A percentile compares a stretch with the other conserved stretches of the same genome.
phyloP scores from a whole-genome alignment of 2,329 filamentous ascomycete species.

The Taxawa tesnikishii region DNA sequence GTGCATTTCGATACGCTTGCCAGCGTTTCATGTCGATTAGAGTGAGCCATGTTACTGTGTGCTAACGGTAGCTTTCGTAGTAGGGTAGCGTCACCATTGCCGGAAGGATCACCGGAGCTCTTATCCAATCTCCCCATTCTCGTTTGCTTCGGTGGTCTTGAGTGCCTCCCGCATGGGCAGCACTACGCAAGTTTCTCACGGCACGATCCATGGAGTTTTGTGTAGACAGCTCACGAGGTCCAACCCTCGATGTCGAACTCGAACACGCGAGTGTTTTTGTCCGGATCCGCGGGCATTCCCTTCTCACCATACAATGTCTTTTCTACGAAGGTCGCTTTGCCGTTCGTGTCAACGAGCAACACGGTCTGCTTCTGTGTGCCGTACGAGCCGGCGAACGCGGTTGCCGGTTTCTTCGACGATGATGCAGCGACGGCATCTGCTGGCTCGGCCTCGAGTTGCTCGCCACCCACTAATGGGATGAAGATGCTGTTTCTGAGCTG shows the following conservation, averaged over 20 bases:
- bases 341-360: constrained; percentile 42
- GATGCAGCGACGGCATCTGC: constrained; percentile 29
- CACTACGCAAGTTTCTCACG: too few relatives aligned
- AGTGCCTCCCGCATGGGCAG: too few relatives aligned
- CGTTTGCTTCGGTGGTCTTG: too few relatives aligned
- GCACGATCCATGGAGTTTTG: too few relatives aligned
- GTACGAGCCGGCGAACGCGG: constrained; percentile 39
- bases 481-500: constrained; percentile 49
- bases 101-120: too few relatives aligned
- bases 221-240: constrained; percentile 16
- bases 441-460: constrained; percentile 25
- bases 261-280: constrained; percentile 31
- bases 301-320: constrained; percentile 46
- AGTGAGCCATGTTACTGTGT: too few relatives aligned
- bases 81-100: too few relatives aligned
- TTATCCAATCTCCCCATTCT: too few relatives aligned
- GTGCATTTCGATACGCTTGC: too few relatives aligned
- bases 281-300: constrained; percentile 32
- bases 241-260: constrained; percentile 36
- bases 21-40: too few relatives aligned
- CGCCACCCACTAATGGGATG: constrained; percentile 42
- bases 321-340: constrained; percentile 49
- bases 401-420: constrained; percentile 15
- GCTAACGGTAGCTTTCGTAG: too few relatives aligned
- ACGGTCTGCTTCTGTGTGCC: constrained; percentile 55